These are phyloP conservation scores for Lipomyces anomalus DNA, from an alignment of 805 yeast genomes.

Conservation along the genomic window DNA sequence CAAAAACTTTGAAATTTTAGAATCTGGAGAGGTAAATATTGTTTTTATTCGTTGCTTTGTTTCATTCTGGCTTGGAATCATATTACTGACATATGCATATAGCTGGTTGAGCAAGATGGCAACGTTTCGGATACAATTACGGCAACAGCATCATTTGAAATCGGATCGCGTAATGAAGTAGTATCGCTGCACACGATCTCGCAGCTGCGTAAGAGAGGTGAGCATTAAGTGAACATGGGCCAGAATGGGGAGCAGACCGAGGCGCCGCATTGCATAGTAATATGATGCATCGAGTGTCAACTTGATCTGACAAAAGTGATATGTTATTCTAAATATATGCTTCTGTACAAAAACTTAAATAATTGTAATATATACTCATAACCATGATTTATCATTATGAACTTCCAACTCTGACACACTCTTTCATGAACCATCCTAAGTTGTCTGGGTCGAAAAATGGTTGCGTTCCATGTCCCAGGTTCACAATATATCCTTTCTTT, in stretches of 20 bases:
- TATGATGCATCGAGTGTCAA: not conserved
- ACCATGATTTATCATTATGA: not conserved
- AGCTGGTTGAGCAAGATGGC: constrained; percentile 27
- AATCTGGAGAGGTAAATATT: constrained; percentile 28
- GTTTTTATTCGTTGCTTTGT: constrained; percentile 26
- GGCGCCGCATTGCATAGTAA: not conserved
- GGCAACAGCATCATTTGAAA: constrained; percentile 29
- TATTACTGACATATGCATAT: constrained; percentile 18
- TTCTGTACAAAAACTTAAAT: not conserved
- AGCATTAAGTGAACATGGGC: constrained; percentile 31
- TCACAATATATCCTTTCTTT: constrained; percentile 81
- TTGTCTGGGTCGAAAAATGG: constrained; percentile 95
- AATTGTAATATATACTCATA: not conserved
- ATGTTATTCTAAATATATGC: not conserved
- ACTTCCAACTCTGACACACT: constrained; percentile 14
- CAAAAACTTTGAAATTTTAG: constrained; percentile 25
- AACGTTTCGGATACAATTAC: constrained; percentile 25
- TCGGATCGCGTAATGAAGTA: constrained; percentile 35
- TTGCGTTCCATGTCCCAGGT: constrained; percentile 97
- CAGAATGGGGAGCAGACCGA: not conserved
- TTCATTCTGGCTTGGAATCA: constrained; percentile 15
- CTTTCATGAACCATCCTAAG: constrained; percentile 69
- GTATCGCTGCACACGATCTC: constrained; percentile 47
- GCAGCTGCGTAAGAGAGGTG: constrained; percentile 57
- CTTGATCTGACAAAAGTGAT: not conserved